A percentile compares a stretch with the other conserved stretches of the same genome.
phyloP scores from a whole-genome alignment of 805 yeast species.

The Lachancea nothofagi region DNA sequence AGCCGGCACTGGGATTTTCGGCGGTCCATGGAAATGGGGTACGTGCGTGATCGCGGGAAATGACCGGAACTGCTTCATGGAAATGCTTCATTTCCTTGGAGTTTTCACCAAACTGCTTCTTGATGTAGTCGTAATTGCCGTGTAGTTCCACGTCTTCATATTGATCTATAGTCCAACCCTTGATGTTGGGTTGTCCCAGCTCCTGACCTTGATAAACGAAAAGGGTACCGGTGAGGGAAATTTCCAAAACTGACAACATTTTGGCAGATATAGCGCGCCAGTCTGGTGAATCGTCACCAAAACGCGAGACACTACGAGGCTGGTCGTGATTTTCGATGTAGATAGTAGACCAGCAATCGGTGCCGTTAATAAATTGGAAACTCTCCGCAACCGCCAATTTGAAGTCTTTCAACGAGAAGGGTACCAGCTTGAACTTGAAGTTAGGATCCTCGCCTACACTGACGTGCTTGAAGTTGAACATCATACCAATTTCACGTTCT shows the following conservation, averaged over 20 bases:
- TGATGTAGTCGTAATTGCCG: slow-evolving; percentile 37
- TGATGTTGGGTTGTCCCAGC: slow-evolving; percentile 47
- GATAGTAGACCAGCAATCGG: slow-evolving; percentile 55
- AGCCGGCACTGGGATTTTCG: slow-evolving; percentile 41
- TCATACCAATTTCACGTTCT: slow-evolving; percentile 37
- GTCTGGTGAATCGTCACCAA: slow-evolving; percentile 39
- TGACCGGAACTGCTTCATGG: slow-evolving; percentile 33
- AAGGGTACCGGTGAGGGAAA: slow-evolving; percentile 47
- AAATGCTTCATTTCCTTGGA: slow-evolving; percentile 28
- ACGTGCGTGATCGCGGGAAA: slow-evolving; percentile 51
- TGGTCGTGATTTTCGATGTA: slow-evolving; percentile 57
- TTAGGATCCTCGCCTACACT: slow-evolving; percentile 36
- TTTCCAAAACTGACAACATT: slow-evolving; percentile 41
- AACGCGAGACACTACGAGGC: slow-evolving; percentile 46
- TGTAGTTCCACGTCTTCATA: slow-evolving; percentile 46
- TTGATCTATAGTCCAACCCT: slow-evolving; percentile 42
- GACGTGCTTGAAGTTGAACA: slow-evolving; percentile 34
- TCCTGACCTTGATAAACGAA: slow-evolving; percentile 59
- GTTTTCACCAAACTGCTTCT: slow-evolving; percentile 22
- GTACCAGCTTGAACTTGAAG: slow-evolving; percentile 28
- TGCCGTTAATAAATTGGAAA: slow-evolving; percentile 38
- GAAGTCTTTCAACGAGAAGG: slow-evolving; percentile 36
- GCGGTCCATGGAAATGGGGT: slow-evolving; percentile 53
- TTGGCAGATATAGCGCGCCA: slow-evolving; percentile 39
- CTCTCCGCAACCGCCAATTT: slow-evolving; percentile 37